Evolutionary conservation across 2,329 filamentous ascomycete genomes (phyloP).

Genomic region (Colletotrichum brevisporum): DNA sequence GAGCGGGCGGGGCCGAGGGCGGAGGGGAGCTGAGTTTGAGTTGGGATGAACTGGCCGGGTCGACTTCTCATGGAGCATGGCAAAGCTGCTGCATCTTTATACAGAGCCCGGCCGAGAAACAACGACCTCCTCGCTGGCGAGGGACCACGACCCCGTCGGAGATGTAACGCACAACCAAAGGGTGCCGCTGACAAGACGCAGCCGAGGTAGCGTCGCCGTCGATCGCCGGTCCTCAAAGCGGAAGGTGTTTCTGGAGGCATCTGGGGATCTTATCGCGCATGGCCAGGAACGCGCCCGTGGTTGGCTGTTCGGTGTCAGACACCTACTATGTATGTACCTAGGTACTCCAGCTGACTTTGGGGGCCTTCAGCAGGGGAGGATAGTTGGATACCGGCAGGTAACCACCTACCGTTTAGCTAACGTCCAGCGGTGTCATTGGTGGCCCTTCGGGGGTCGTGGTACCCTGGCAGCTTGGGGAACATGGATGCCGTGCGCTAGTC

Average conservation of each 20-base stretch:
- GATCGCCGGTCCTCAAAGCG: conserved; percentile 30
- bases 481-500: conserved; percentile 36
- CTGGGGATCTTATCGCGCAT: conserved; percentile 38
- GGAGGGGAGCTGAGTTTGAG: not conserved
- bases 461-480: not conserved
- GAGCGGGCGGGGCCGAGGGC: not conserved
- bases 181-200: not conserved
- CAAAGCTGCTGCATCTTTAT: conserved; percentile 13
- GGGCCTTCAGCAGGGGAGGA: no score
- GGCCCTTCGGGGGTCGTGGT: not conserved
- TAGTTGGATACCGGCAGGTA: no score
- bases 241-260: conserved; percentile 29
- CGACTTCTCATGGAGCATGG: not conserved
- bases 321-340: no score
- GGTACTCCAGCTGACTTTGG: no score
- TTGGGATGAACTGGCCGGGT: conserved; percentile 7
- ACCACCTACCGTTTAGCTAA: not conserved
- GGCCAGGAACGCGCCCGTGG: conserved; percentile 36
- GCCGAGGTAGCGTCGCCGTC: conserved; percentile 20
- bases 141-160: not conserved
- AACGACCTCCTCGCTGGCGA: not conserved
- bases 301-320: conserved; percentile 17
- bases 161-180: conserved; percentile 8
- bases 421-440: not conserved
- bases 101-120: not conserved